Base-by-base conservation (phyloP, 257 asterid species). In the Salvia splendens region DNA sequence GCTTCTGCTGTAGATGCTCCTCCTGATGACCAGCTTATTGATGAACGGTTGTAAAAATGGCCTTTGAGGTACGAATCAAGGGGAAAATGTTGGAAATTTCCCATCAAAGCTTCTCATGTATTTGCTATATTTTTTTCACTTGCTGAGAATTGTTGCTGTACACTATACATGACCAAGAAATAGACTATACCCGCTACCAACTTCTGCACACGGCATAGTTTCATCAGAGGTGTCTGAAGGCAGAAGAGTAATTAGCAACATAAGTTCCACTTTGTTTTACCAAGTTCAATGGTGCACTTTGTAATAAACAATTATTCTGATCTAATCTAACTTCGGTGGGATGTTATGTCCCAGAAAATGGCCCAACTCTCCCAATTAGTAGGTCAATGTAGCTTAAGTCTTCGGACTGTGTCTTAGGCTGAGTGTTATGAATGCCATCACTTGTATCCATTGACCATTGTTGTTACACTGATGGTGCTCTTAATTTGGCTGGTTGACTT, bases 61-160 rank as follows among this genome's bases (percentile, higher is more conserved):
- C 74, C 54, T 67, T 66, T 58, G 77, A 75, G 88, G 88, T 82
- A 78, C 47, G 64, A 50, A 16, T 53, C 65, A 36, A 50, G 64
- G 57, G 40, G 17, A 42, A 45, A 51, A 45, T 40, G 65, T 61
- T 56, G 45, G 46, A 47, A 42, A 12, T 6, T 58, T 65, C 47
- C 20, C 52, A 41, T 60, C 38, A 24, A 62, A 71, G 62, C 63
- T 53, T 65, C 10, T 35, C 17, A 20, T 61, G 72, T 66, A 35
- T 30, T 47, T 61, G 51, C 75, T 43, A 47, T 67, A 28, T 53
- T 28, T 15, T 40, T 58, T 17, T 36, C 56, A 56, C 53, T 28
- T 43, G 61, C 56, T 71, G 45, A 36, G 66, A 38, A 57, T 67
- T 54, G 58, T 52, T 73, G 71, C 68, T 80, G 82, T 83, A 75